phyloP scores from a whole-genome alignment of 768 basidiomycete species.

The Tulasnella sp. region DNA sequence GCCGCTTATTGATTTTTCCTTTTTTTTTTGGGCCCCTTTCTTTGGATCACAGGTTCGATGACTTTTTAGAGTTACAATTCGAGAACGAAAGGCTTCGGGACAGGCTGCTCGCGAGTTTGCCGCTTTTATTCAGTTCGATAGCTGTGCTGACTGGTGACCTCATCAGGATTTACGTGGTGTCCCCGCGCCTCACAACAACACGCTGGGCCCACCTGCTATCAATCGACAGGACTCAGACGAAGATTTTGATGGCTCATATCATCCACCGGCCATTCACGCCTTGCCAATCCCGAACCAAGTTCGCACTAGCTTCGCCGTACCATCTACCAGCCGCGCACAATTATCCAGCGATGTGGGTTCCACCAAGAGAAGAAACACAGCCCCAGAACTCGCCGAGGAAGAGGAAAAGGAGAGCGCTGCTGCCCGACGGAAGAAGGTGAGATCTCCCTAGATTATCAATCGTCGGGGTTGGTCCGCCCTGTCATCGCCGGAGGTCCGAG shows the following conservation, averaged over 20 bases:
- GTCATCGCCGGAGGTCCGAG: no score
- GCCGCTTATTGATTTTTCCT: not conserved
- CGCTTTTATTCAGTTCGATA: not conserved
- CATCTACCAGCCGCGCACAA: not conserved
- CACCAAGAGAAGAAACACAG: not conserved
- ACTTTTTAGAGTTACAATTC: constrained; percentile 65
- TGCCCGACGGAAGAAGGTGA: constrained; percentile 5
- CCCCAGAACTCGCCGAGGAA: not conserved
- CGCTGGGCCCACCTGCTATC: not conserved
- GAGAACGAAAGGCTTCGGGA: constrained; percentile 75
- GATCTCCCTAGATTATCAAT: not conserved
- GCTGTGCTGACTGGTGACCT: constrained; percentile 4
- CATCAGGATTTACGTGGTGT: no score
- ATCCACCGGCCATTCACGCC: constrained; percentile 5
- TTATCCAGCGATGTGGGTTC: not conserved
- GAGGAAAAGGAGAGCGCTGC: constrained; percentile 1
- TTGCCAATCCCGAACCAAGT: not conserved
- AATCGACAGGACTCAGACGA: not conserved
- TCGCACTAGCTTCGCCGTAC: not conserved
- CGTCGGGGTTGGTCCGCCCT: no score
- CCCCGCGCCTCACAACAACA: constrained; percentile 3
- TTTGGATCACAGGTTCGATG: constrained; percentile 24
- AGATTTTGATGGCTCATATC: not conserved
- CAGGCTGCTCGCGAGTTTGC: constrained; percentile 27
- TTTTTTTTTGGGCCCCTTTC: not conserved